Base-by-base conservation (phyloP, 2,329 filamentous ascomycete genomes). In the Herpomyces periplanetae region DNA sequence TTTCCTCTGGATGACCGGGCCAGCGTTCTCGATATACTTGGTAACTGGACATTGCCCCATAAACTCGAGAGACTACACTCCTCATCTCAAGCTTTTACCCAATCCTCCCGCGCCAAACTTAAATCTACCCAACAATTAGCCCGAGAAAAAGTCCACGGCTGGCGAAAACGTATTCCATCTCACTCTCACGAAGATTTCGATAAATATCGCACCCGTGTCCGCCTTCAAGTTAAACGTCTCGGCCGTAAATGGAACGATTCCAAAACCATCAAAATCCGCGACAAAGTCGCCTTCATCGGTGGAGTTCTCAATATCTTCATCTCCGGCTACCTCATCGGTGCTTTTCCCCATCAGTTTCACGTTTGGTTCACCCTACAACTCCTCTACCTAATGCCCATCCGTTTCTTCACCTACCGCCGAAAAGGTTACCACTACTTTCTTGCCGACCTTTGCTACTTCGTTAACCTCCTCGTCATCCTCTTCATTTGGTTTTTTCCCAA, bases 231-330 rank as follows among this genome's bases (percentile, higher is more conserved):
- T n/a, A 73, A 88, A 30, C 64, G 68, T 27, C 49, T 91, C 13
- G 63, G 61, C 24, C 54, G 50, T 27, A 58, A 58, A 31, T 96
- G 75, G 73, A 80, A 66, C 33, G 65, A 87, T 33, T 68, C 65
- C 8, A 69, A 69, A 31, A 60, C 57, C 5, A 71, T 96, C 29
- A 88, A 71, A 1, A 40, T 66, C 19, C 59, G 73, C 23, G 80
- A 96, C 42, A 96, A 96, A 47, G 45, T 84, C 18, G 73, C 75
- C 4, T 96, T 96, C 39, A 88, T 96, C 25, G 75, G 59, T 24
- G 80, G 71, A 30, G 73, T 88, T 28, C 55, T 88, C 42, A 96
- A 96, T 41, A 80, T 96, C 36, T 85, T 96, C 40, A 58, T 91
- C 34, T 85, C 69, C 27, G 80, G 75, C 22, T 91, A 87, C 36